Conservation (phyloP, 495 filamentous ascomycete genomes). For the Neurospora sp. region DNA sequence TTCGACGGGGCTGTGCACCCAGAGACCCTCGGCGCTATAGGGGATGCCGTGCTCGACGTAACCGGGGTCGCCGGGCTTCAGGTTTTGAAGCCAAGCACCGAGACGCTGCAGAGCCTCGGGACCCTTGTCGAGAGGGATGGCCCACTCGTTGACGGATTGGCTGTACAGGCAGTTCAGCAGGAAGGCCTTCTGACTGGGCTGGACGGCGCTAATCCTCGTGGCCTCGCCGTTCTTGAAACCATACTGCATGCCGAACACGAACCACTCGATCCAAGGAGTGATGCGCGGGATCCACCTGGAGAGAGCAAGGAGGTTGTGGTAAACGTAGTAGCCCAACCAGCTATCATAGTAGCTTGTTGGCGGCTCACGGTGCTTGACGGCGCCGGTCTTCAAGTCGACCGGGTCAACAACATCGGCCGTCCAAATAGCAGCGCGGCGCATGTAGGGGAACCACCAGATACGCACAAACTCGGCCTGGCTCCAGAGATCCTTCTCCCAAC, state of each 20-base stretch:
- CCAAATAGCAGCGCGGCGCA: constrained; percentile 77
- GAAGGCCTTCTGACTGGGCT: constrained; percentile 67
- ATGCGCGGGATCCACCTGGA: constrained; percentile 68
- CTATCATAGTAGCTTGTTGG: constrained; percentile 65
- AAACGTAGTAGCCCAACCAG: constrained; percentile 71
- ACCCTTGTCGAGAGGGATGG: constrained; percentile 76
- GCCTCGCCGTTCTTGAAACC: constrained; percentile 63
- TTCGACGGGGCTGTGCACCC: constrained; percentile 88
- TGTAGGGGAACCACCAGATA: constrained; percentile 97
- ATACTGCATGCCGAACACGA: constrained; percentile 92
- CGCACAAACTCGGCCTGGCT: constrained; percentile 76
- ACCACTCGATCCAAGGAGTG: constrained; percentile 81
- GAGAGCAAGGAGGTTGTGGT: constrained; percentile 77
- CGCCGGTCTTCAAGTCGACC: constrained; percentile 44
- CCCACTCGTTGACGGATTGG: constrained; percentile 98
- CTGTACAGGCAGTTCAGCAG: constrained; percentile 95
- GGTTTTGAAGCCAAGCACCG: constrained; percentile 71
- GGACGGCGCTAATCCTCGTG: constrained; percentile 53
- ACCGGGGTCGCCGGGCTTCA: constrained; percentile 36
- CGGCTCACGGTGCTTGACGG: constrained; percentile 29
- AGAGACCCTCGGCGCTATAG: constrained; percentile 65
- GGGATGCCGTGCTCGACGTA: constrained; percentile 64
- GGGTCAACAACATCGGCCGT: constrained; percentile 46
- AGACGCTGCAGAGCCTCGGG: constrained; percentile 81
- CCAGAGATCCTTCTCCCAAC: constrained; percentile 74